Percentiles rank a stretch among this genome's conserved stretches.
phyloP scores from a whole-genome alignment of 1,139 yeast species.

The Torulaspora pretoriensis region DNA sequence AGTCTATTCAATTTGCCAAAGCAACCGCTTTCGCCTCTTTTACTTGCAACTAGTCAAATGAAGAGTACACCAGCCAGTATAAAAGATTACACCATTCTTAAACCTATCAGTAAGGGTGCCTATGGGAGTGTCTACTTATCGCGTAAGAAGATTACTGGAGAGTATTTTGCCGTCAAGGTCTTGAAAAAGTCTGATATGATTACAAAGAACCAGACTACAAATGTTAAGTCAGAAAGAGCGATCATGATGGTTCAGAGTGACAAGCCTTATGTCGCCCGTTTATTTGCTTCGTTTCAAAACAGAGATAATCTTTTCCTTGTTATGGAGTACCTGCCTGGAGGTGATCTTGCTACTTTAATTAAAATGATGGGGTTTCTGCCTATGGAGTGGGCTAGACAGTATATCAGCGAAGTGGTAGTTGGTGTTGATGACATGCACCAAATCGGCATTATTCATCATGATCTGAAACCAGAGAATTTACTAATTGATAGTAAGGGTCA shows the following conservation, averaged over 20 bases:
- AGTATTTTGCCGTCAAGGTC: conserved; percentile 93
- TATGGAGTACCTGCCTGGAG: conserved; percentile 95
- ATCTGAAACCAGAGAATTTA: conserved; percentile 89
- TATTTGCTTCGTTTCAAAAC: conserved; percentile 86
- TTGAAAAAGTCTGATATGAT: conserved; percentile 92
- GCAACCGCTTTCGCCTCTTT: conserved; percentile 77
- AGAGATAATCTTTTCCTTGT: conserved; percentile 83
- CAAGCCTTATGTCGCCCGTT: conserved; percentile 88
- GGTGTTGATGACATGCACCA: conserved; percentile 88
- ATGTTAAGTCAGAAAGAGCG: conserved; percentile 91
- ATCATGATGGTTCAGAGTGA: conserved; percentile 97
- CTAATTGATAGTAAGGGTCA: conserved; percentile 85
- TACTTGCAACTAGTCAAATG: conserved; percentile 57
- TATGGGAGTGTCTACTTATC: conserved; percentile 94
- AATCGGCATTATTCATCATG: conserved; percentile 90
- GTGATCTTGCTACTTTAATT: conserved; percentile 86
- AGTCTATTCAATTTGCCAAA: conserved; percentile 33
- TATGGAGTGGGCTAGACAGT: conserved; percentile 81
- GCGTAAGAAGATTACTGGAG: conserved; percentile 80
- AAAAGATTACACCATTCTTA: conserved; percentile 81
- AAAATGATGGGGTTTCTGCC: conserved; percentile 78
- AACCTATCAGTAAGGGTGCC: conserved; percentile 95
- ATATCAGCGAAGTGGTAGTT: conserved; percentile 83
- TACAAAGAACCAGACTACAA: conserved; percentile 91
- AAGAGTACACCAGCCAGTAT: conserved; percentile 61